Conservation (phyloP, 306 rosid genomes). For the Coriaria nepalensis region DNA sequence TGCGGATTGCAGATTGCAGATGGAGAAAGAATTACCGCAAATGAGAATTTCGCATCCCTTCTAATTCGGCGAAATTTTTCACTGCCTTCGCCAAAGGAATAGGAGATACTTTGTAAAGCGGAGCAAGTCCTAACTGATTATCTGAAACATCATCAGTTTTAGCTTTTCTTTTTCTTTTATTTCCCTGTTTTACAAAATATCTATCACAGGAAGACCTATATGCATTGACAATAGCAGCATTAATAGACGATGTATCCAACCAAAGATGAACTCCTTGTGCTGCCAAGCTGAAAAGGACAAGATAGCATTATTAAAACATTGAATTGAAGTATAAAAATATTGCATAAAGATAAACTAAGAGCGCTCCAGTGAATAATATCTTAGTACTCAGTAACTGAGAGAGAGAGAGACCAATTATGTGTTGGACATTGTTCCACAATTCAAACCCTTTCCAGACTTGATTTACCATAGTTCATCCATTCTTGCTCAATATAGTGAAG, state of each 20-base stretch:
- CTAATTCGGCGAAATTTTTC: slow-evolving; percentile 72
- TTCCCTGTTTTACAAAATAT: slow-evolving; percentile 32
- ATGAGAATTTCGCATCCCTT: slow-evolving; percentile 81
- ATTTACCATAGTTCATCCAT: no score
- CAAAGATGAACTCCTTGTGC: slow-evolving; percentile 49
- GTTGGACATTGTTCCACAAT: no score
- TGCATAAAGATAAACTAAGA: no score
- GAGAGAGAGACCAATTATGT: no score
- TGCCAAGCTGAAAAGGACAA: slow-evolving; percentile 57
- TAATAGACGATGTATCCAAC: slow-evolving; percentile 77
- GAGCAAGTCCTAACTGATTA: slow-evolving; percentile 33
- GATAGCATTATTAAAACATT: not conserved
- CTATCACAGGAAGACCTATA: slow-evolving; percentile 55
- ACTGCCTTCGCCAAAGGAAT: slow-evolving; percentile 67
- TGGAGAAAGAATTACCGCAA: slow-evolving; percentile 36
- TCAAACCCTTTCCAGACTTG: no score
- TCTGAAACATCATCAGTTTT: slow-evolving; percentile 24
- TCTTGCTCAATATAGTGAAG: no score
- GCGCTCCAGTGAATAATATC: no score
- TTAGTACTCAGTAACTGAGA: no score
- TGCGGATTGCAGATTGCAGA: not conserved
- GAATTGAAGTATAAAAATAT: no score
- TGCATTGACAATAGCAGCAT: slow-evolving; percentile 77
- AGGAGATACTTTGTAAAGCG: slow-evolving; percentile 50
- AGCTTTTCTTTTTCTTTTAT: slow-evolving; percentile 24